A percentile compares a stretch with the other conserved stretches of the same genome.
Conservation (phyloP, 192 early-diverging fungal species). For the Spizellomyces punctatus region DNA sequence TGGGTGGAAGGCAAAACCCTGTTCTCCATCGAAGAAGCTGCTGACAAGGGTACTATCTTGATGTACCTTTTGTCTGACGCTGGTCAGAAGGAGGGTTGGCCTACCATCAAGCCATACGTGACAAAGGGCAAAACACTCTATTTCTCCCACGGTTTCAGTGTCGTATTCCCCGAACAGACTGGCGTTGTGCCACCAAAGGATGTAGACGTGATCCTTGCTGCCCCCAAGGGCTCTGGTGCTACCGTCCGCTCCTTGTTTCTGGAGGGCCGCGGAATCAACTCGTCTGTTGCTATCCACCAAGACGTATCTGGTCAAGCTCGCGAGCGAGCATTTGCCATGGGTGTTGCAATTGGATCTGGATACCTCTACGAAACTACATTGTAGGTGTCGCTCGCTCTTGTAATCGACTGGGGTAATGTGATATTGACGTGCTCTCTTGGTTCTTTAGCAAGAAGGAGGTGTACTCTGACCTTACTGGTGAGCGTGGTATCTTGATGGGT, state of each 20-base stretch:
- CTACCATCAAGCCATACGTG: slow-evolving; percentile 79
- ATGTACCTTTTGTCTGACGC: slow-evolving; percentile 97
- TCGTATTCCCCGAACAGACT: slow-evolving; percentile 92
- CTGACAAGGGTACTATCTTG: slow-evolving; percentile 86
- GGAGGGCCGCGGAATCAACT: slow-evolving; percentile 96
- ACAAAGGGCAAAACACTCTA: slow-evolving; percentile 98
- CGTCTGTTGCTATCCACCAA: slow-evolving; percentile 93
- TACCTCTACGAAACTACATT: slow-evolving; percentile 98
- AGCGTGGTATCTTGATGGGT: slow-evolving; percentile 98
- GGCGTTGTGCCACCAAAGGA: slow-evolving; percentile 86
- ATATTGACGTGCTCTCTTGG: neutral
- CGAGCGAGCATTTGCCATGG: slow-evolving; percentile 88
- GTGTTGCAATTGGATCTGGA: slow-evolving; percentile 92
- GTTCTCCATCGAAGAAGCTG: slow-evolving; percentile 90
- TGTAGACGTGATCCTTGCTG: slow-evolving; percentile 94
- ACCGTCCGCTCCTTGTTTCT: slow-evolving; percentile 96
- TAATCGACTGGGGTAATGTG: neutral
- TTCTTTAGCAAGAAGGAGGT: slow-evolving; percentile 82
- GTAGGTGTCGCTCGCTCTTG: slow-evolving; percentile 29
- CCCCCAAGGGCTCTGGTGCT: slow-evolving; percentile 94
- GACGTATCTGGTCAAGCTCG: slow-evolving; percentile 92
- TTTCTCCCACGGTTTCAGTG: slow-evolving; percentile 96
- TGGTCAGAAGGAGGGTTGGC: slow-evolving; percentile 90
- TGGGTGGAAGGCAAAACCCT: slow-evolving; percentile 96
- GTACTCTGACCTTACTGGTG: slow-evolving; percentile 93